Evolutionary conservation across 495 filamentous ascomycete species (phyloP).

Genomic region (Talaromyces thailandensis): DNA sequence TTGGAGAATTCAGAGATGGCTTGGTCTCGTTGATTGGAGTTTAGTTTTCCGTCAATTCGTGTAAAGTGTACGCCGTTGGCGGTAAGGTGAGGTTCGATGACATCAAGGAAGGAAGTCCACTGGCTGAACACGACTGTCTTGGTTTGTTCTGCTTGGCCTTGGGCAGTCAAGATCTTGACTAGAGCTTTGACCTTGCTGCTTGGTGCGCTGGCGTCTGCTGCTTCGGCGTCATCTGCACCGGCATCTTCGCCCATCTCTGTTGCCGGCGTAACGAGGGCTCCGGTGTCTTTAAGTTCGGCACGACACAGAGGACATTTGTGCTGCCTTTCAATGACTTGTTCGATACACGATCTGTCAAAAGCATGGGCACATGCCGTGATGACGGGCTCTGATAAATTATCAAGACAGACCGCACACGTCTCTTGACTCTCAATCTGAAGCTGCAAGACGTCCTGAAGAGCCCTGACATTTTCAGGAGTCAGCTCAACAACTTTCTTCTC

Average conservation of each 20-base stretch:
- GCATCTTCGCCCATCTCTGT: constrained; percentile 41
- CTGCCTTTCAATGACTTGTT: constrained; percentile 68
- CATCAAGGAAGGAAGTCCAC: constrained; percentile 83
- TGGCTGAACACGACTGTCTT: constrained; percentile 91
- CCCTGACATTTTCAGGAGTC: constrained; percentile 61
- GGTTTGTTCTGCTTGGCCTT: constrained; percentile 53
- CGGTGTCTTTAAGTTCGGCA: constrained; percentile 49
- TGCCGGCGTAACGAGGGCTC: constrained; percentile 58
- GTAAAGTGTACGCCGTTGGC: constrained; percentile 53
- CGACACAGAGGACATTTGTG: constrained; percentile 87
- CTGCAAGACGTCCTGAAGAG: constrained; percentile 70
- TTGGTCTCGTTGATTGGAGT: constrained; percentile 53
- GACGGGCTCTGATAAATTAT: constrained; percentile 61
- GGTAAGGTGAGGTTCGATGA: constrained; percentile 64
- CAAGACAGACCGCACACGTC: constrained; percentile 77
- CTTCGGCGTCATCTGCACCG: constrained; percentile 39
- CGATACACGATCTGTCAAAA: constrained; percentile 69
- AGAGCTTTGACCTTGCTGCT: constrained; percentile 83
- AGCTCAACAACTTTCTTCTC: constrained; percentile 50
- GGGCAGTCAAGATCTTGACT: constrained; percentile 66
- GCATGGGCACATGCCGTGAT: constrained; percentile 86
- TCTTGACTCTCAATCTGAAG: constrained; percentile 75
- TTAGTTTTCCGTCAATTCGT: constrained; percentile 82
- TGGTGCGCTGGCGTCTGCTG: constrained; percentile 49
- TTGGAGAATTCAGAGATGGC: constrained; percentile 57